Evolutionary conservation across 78 protist genomes (phyloP).

Genomic region (Thecamonas trahens): DNA sequence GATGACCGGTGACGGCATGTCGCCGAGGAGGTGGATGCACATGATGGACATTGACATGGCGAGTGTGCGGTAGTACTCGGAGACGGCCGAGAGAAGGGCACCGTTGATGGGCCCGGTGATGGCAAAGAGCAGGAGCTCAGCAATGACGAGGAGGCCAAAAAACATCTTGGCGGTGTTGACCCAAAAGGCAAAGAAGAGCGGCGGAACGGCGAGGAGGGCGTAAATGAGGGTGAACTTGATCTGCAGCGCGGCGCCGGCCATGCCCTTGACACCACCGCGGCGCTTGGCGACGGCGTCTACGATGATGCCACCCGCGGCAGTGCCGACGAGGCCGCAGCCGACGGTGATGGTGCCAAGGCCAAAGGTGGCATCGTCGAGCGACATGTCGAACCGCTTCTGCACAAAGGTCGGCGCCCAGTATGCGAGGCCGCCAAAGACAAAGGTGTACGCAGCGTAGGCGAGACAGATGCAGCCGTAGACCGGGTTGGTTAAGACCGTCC

Average conservation of each 20-base stretch:
- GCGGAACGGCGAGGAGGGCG: conserved; percentile 1
- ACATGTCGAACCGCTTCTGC: not conserved
- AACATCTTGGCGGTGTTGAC: not conserved
- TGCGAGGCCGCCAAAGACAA: conserved; percentile 15
- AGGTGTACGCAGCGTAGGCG: conserved; percentile 23
- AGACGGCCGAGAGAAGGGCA: conserved; percentile 1
- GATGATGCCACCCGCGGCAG: not conserved
- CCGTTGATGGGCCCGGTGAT: conserved; percentile 24
- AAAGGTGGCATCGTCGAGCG: not conserved
- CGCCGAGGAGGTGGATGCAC: conserved; percentile 18
- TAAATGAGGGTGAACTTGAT: not conserved
- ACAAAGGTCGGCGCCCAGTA: not conserved
- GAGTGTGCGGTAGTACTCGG: conserved; percentile 2
- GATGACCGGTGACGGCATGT: conserved; percentile 21
- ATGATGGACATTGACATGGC: conserved; percentile 16
- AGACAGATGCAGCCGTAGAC: not conserved
- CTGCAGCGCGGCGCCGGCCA: not conserved
- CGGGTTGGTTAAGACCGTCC: too few relatives aligned
- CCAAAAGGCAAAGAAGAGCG: not conserved
- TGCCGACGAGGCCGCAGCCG: not conserved
- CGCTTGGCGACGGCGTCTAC: too few relatives aligned
- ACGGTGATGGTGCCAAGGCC: not conserved
- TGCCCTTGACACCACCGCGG: conserved; percentile 7
- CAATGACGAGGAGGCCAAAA: not conserved
- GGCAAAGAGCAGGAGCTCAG: conserved; percentile 7